Evolutionary conservation across 2,329 filamentous ascomycete species (phyloP), one percentile per base, ranked within the genome.

Genomic region (Aspergillus calidoustus): DNA sequence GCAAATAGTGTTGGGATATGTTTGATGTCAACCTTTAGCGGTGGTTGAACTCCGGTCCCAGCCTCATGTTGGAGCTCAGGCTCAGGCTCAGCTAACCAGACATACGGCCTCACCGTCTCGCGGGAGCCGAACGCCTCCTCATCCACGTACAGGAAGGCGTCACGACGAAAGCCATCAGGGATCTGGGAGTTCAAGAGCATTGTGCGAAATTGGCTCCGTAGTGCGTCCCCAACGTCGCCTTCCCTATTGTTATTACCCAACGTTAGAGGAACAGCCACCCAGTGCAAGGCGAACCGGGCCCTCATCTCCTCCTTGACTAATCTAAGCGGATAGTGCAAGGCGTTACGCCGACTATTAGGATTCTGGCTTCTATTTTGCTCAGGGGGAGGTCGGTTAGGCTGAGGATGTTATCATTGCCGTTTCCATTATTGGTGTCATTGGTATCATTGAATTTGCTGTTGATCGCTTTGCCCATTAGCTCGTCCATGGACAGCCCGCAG

Each of bases 1-100:
- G 62, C 61, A 64, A 68, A 68, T 7, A 66, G 50, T 41, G 66
- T 62, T 11, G 63, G 64, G 49, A 63, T 68, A 56, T 68, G 64
- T 57, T 68, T 65, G 46, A 66, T 64, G 43, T 62, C 41, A 25
- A 68, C 61, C 44, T 65, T 68, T 6, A 65, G 64, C 4, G 19
- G 19, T 19, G 19, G 19, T 19, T 19, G 19, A 19, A 19, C 19
- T 19, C 19, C 19, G 19, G 19, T 19, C 19, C 19, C 19, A 19
- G 19, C 19, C 19, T 19, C 19, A 19, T 19, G 19, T 19, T 19
- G 19, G 30, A 51, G 25, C 17, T 54, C 22, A 50, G 48, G n/a
- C 19, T 62, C 53, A 54, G 61, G 61, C 49, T 66, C 61, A 49
- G 43, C 48, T 58, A 64, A 57, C 64, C 59, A 64, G 61, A 64